These are phyloP conservation scores for Fragilariopsis cylindrus DNA, from an alignment of 108 stramenopile genomes.

Conservation along the genomic window DNA sequence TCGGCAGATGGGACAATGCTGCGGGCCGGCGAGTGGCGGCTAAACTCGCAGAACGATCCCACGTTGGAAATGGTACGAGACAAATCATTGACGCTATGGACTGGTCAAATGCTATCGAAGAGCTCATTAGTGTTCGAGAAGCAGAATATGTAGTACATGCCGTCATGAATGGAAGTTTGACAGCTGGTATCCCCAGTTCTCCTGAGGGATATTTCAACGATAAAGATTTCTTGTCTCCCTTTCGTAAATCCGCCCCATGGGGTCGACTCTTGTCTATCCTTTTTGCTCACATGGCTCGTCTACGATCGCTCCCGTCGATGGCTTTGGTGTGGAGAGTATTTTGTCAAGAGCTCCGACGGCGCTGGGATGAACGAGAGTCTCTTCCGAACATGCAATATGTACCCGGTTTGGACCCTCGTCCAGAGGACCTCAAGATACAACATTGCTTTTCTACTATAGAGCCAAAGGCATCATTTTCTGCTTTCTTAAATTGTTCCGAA, in stretches of 20 bases:
- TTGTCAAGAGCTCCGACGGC: conserved; percentile 66
- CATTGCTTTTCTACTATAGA: conserved; percentile 38
- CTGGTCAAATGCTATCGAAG: conserved; percentile 59
- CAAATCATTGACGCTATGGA: conserved; percentile 78
- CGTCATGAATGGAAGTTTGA: conserved; percentile 36
- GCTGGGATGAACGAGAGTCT: conserved; percentile 74
- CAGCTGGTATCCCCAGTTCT: conserved; percentile 52
- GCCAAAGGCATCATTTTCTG: conserved; percentile 40
- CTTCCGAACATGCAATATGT: conserved; percentile 74
- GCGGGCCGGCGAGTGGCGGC: conserved; percentile 39
- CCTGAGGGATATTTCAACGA: conserved; percentile 45
- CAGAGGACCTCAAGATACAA: conserved; percentile 14
- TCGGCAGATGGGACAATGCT: conserved; percentile 49
- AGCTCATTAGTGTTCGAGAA: conserved; percentile 47
- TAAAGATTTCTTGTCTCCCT: conserved; percentile 33
- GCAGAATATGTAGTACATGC: conserved; percentile 42
- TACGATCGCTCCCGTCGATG: conserved; percentile 75
- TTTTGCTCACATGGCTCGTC: conserved; percentile 77
- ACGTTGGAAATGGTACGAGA: conserved; percentile 55
- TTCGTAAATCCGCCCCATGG: conserved; percentile 63
- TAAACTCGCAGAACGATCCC: conserved; percentile 40
- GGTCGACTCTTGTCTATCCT: conserved; percentile 85
- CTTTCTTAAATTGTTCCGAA: conserved; percentile 46
- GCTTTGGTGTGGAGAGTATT: conserved; percentile 72
- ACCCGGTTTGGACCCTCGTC: conserved; percentile 66